Base-by-base conservation (phyloP, 2,329 filamentous ascomycete genomes). In the Colletotrichum higginsianum region DNA sequence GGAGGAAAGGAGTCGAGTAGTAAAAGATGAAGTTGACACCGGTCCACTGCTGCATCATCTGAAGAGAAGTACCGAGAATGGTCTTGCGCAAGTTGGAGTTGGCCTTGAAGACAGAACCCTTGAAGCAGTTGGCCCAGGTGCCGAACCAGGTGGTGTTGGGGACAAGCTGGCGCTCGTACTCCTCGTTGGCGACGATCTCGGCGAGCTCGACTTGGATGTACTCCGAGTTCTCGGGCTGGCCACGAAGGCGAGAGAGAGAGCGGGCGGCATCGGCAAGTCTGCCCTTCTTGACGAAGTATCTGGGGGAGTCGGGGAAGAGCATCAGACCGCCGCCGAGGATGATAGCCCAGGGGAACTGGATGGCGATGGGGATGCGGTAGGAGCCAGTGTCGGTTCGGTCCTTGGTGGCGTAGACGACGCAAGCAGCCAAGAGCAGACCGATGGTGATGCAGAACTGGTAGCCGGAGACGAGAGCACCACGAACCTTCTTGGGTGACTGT, bases 1-100 rank as follows among this genome's bases (percentile, higher is more conserved):
- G 84, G 85, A 97, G 93, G 90, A 97, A 97, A 71, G 93, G 90
- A 44, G 93, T 95, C 46, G 93, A 94, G 85, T 92, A 94, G 85
- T 94, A 93, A 86, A 95, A 96, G 87, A 96, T 94, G 84, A 96
- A 97, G 88, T 97, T 97, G 84, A 97, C 93, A 86, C 94, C 94
- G 35, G 93, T 95, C 86, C 86, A 89, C 83, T 93, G 92, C 83
- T 94, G 92, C 91, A 94, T 93, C 92, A 94, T 94, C 86, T 94
- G 92, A 44, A 94, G 86, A 35, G 91, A 91, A 55, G 90, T 92
- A 77, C 92, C 92, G 55, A 94, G 86, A 71, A 94, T 90, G 35
- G 91, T 92, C 75, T 91, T 89, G 78, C 92, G 91, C 67, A 93
- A 80, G 86, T 91, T 94, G 74, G 90, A 90, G 75, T 91, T 91